Evolutionary conservation across 2,329 filamentous ascomycete genomes (phyloP).

Genomic region (Epichloe baconii): DNA sequence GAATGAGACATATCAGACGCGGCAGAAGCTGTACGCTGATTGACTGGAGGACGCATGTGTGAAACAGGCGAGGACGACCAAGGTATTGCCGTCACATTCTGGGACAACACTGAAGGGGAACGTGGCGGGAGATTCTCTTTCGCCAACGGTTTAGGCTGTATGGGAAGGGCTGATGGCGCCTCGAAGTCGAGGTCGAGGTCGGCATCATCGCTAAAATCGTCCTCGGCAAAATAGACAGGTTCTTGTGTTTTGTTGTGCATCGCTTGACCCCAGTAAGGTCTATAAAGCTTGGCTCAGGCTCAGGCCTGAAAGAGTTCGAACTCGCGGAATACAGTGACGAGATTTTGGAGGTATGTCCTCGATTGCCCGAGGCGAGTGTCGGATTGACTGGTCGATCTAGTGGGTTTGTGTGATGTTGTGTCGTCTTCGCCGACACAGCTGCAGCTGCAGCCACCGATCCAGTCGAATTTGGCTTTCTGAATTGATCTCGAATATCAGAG

Average conservation of each 20-base stretch:
- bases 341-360: slow-evolving; percentile 1
- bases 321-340: slow-evolving; percentile 26
- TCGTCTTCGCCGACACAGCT: slow-evolving; percentile 25
- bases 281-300: slow-evolving; percentile 16
- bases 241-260: slow-evolving; percentile 13
- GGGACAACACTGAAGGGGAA: slow-evolving; percentile 16
- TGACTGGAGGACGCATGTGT: slow-evolving; percentile 28
- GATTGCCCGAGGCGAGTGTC: slow-evolving; percentile 11
- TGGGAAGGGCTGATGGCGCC: slow-evolving; percentile 39
- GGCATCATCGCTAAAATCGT: slow-evolving; percentile 79
- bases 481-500: slow-evolving; percentile 36
- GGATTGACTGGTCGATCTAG: slow-evolving; percentile 21
- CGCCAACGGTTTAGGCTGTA: slow-evolving; percentile 15
- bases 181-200: slow-evolving; percentile 60
- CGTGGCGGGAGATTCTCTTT: slow-evolving; percentile 16
- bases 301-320: slow-evolving; percentile 32
- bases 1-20: slow-evolving; percentile 11
- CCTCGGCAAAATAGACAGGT: slow-evolving; percentile 53
- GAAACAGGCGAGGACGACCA: slow-evolving; percentile 59
- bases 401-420: slow-evolving; percentile 13
- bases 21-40: slow-evolving; percentile 7
- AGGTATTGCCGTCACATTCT: slow-evolving; percentile 30
- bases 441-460: slow-evolving; percentile 18
- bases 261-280: slow-evolving; percentile 21
- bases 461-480: slow-evolving; percentile 30